Evolutionary conservation across 169 alveolate species (phyloP).

Genomic region (Cryptosporidium tyzzeri): DNA sequence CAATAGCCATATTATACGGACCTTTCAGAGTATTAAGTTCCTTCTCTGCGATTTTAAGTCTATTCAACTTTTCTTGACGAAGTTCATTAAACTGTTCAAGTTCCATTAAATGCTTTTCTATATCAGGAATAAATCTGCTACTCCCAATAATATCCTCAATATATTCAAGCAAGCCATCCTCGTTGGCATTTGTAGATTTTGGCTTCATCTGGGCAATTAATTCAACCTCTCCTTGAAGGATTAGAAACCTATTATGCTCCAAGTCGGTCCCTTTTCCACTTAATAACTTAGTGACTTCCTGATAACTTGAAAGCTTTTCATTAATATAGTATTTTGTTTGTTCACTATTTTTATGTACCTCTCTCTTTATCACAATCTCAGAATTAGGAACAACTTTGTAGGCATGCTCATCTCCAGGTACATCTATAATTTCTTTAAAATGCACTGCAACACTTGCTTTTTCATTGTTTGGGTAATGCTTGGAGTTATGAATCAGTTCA

Average conservation of each 20-base stretch:
- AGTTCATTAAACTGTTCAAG: constrained; percentile 84
- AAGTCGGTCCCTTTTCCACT: constrained; percentile 94
- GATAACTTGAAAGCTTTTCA: constrained; percentile 88
- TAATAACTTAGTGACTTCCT: constrained; percentile 90
- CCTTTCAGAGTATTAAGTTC: constrained; percentile 86
- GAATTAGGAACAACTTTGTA: constrained; percentile 67
- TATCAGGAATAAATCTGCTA: constrained; percentile 81
- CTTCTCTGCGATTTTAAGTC: constrained; percentile 85
- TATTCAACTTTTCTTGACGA: constrained; percentile 83
- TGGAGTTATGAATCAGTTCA: constrained; percentile 94
- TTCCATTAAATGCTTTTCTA: constrained; percentile 82
- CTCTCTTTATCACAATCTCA: constrained; percentile 76
- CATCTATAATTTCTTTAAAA: constrained; percentile 89
- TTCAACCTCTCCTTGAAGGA: constrained; percentile 98
- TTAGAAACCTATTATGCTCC: constrained; percentile 91
- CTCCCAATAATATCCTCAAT: constrained; percentile 97
- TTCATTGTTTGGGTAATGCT: constrained; percentile 83
- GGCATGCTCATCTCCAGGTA: constrained; percentile 60
- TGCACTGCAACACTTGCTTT: constrained; percentile 92
- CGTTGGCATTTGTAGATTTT: constrained; percentile 91
- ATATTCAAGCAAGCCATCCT: constrained; percentile 95
- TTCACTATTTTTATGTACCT: constrained; percentile 41
- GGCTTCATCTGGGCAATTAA: constrained; percentile 97
- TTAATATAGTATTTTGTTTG: constrained; percentile 86
- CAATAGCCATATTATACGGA: constrained; percentile 84